Conservation (phyloP, 176 grass and related monocot genomes). For the Pharus latifolius region DNA sequence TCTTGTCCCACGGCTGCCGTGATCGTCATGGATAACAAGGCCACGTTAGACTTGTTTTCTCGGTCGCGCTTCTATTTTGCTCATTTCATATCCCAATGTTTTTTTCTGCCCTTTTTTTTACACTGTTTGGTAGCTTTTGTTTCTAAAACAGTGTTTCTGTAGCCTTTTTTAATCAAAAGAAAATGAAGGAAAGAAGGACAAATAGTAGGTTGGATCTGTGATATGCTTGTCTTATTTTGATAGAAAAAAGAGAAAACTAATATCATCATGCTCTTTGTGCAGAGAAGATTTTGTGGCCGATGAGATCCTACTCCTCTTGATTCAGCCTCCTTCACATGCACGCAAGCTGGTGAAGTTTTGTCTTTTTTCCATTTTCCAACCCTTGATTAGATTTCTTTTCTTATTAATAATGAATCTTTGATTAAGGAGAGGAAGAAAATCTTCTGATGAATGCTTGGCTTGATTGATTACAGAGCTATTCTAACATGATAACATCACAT, state of each 20-base stretch:
- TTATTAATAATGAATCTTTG: background rate
- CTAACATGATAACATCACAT: no score
- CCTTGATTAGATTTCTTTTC: background rate
- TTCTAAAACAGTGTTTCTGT: background rate
- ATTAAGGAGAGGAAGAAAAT: background rate
- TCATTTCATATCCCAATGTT: background rate
- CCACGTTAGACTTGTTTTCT: conserved; percentile 21
- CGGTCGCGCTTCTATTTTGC: background rate
- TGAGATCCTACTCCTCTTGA: background rate
- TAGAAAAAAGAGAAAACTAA: no score
- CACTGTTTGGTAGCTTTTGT: background rate
- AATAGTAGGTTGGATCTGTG: background rate
- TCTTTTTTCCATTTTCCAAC: background rate
- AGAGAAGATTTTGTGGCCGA: conserved; percentile 2
- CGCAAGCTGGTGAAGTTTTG: conserved; percentile 7
- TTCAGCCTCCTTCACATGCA: conserved; percentile 25
- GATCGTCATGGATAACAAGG: conserved; percentile 1
- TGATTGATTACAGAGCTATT: no score
- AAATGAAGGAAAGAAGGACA: no score
- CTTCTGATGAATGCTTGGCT: background rate
- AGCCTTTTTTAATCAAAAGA: no score
- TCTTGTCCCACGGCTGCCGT: background rate
- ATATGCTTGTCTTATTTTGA: background rate
- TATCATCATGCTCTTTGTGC: conserved; percentile 14
- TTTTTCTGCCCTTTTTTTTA: background rate